Percentiles rank a stretch among this genome's conserved stretches.
phyloP scores from a whole-genome alignment of 768 basidiomycete species.

The Rhizopogon vinicolor region DNA sequence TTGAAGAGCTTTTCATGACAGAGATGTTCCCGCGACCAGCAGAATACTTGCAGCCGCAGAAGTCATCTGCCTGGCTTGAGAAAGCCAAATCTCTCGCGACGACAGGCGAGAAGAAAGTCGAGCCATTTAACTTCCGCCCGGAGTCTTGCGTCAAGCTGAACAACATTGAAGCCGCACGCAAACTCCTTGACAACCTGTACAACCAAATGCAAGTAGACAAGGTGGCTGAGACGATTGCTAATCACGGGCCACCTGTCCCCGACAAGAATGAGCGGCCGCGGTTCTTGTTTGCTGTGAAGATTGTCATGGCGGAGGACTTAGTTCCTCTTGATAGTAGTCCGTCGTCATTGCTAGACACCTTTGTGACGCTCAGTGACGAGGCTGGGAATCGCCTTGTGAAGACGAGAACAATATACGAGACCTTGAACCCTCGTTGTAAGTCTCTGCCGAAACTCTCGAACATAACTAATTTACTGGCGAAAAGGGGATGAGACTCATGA shows the following conservation, averaged over 20 bases:
- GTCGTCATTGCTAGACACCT: conserved; percentile 83
- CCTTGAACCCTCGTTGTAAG: conserved; percentile 84
- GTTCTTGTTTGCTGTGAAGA: conserved; percentile 92
- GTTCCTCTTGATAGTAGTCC: conserved; percentile 71
- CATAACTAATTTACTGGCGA: conserved; percentile 5
- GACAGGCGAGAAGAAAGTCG: conserved; percentile 84
- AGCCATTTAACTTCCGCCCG: conserved; percentile 91
- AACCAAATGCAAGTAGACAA: conserved; percentile 87
- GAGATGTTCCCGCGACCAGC: conserved; percentile 90
- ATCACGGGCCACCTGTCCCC: conserved; percentile 62
- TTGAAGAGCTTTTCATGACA: conserved; percentile 88
- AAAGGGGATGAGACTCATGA: conserved; percentile 98
- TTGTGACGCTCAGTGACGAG: conserved; percentile 93
- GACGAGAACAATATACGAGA: conserved; percentile 94
- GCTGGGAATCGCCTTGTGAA: conserved; percentile 86
- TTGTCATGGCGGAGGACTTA: conserved; percentile 88
- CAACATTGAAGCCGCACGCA: conserved; percentile 90
- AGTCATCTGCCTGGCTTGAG: conserved; percentile 86
- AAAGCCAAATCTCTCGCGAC: conserved; percentile 75
- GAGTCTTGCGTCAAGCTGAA: conserved; percentile 97
- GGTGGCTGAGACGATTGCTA: conserved; percentile 58
- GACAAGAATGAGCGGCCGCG: conserved; percentile 61
- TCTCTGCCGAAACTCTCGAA: conserved; percentile 6
- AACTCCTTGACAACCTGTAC: conserved; percentile 92
- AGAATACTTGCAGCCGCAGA: conserved; percentile 78